phyloP scores from a whole-genome alignment of 805 yeast species.

The Starmerella cellae region DNA sequence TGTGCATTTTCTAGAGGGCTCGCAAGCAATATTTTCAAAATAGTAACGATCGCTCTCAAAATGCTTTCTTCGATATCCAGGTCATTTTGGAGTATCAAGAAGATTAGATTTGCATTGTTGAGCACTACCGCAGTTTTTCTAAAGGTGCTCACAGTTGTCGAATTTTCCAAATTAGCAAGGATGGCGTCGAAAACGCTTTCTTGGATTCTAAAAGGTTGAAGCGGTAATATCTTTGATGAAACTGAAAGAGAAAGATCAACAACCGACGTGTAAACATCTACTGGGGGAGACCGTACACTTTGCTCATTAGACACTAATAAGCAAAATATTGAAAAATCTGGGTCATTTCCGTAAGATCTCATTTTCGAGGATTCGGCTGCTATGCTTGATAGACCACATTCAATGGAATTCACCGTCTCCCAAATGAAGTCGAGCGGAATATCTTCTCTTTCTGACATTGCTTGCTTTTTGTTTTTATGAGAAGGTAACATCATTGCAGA shows the following conservation, averaged over 20 bases:
- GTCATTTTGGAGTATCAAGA: background rate
- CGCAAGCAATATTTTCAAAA: constrained; percentile 34
- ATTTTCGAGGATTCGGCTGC: background rate
- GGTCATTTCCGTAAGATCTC: constrained; percentile 3
- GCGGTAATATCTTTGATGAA: constrained; percentile 57
- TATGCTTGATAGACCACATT: background rate
- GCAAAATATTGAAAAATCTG: constrained; percentile 4
- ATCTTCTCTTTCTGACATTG: background rate
- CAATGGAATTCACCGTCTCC: background rate
- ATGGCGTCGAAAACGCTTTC: constrained; percentile 75
- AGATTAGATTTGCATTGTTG: constrained; percentile 12
- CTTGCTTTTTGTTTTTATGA: background rate
- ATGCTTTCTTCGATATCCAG: constrained; percentile 26
- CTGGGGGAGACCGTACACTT: background rate
- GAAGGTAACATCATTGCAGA: constrained; percentile 11
- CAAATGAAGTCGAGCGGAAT: background rate
- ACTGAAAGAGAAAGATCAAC: constrained; percentile 72
- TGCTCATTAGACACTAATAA: background rate
- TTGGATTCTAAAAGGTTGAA: constrained; percentile 64
- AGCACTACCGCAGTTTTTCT: constrained; percentile 11
- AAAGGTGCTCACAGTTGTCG: constrained; percentile 22
- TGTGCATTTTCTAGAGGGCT: constrained; percentile 33
- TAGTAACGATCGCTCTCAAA: constrained; percentile 37
- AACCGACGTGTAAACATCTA: constrained; percentile 22
- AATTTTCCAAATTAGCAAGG: constrained; percentile 35